Evolutionary conservation across 202 grass and related monocot species (phyloP).

Genomic region (Zoysia matrella): DNA sequence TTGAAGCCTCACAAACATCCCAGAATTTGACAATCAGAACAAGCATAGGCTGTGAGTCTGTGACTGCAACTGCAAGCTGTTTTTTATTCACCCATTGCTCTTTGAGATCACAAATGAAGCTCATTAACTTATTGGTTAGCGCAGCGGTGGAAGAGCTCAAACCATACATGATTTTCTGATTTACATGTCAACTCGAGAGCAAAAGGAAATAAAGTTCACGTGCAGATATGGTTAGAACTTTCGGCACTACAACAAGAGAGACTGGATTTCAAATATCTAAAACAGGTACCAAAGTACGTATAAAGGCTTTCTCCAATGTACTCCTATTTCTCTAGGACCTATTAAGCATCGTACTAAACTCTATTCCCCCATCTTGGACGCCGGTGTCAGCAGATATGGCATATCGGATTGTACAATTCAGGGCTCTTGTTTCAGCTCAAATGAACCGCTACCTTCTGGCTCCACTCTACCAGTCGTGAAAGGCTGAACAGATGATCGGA

Average conservation of each 20-base stretch:
- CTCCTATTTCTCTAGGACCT: neutral
- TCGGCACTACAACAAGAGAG: neutral
- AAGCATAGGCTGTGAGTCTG: neutral
- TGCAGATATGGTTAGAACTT: neutral
- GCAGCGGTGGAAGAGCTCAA: neutral
- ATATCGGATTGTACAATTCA: slow-evolving; percentile 19
- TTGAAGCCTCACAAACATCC: too few species aligned
- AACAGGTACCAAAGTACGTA: neutral
- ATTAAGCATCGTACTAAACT: neutral
- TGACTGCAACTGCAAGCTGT: too few species aligned
- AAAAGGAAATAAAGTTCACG: neutral
- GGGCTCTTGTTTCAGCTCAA: slow-evolving; percentile 37
- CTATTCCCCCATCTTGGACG: neutral
- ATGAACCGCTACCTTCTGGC: slow-evolving; percentile 34
- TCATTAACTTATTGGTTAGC: neutral
- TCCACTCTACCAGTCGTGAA: slow-evolving; percentile 44
- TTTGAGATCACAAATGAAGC: neutral
- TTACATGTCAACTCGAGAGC: neutral
- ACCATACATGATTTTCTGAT: neutral
- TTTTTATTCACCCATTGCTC: too few species aligned
- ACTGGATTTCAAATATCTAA: slow-evolving; percentile 13
- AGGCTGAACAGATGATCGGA: slow-evolving; percentile 52
- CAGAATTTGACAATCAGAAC: neutral
- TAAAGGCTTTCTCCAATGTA: neutral
- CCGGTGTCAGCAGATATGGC: neutral